Evolutionary conservation across 1,284 basidiomycete genomes (phyloP).

Genomic region (Nidula niveotomentosa): DNA sequence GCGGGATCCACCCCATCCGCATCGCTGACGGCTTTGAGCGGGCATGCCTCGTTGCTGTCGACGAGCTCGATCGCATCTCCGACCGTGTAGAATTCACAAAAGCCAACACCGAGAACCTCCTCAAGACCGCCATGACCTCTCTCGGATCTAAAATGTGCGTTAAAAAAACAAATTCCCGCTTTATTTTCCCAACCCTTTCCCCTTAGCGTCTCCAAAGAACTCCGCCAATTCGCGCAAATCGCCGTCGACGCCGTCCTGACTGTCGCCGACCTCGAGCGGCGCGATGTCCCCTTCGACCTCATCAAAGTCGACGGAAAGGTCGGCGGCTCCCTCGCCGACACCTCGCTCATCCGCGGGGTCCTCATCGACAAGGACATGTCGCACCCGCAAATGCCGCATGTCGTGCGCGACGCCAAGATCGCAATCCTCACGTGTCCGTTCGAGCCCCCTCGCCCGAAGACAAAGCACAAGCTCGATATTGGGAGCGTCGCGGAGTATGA

Average conservation of each 20-base stretch:
- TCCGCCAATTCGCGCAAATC: slow-evolving; percentile 94
- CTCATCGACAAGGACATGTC: slow-evolving; percentile 99
- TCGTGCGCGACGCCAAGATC: slow-evolving; percentile 86
- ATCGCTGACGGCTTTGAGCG: slow-evolving; percentile 98
- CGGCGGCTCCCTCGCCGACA: slow-evolving; percentile 95
- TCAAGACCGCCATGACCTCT: slow-evolving; percentile 96
- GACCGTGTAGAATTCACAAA: slow-evolving; percentile 87
- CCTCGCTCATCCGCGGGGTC: slow-evolving; percentile 90
- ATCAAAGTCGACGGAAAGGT: slow-evolving; percentile 99
- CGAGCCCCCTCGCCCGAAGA: slow-evolving; percentile 98
- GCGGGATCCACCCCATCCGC: slow-evolving; percentile 97
- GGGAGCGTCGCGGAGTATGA: slow-evolving; percentile 98
- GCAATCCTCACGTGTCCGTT: slow-evolving; percentile 99
- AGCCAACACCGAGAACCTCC: slow-evolving; percentile 81
- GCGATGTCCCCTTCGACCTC: slow-evolving; percentile 96
- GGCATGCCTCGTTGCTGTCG: slow-evolving; percentile 88
- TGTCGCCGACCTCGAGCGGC: slow-evolving; percentile 93
- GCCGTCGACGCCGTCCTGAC: slow-evolving; percentile 96
- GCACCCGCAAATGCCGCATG: slow-evolving; percentile 96
- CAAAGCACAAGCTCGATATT: slow-evolving; percentile 99
- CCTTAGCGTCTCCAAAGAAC: slow-evolving; percentile 91
- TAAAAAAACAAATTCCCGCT: slow-evolving; percentile 2
- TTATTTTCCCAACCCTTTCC: slow-evolving; percentile 9
- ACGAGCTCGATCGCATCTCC: slow-evolving; percentile 91
- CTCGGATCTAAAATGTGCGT: slow-evolving; percentile 96